phyloP scores from a whole-genome alignment of 2,329 filamentous ascomycete species.

The Gliomastix tumulicola region DNA sequence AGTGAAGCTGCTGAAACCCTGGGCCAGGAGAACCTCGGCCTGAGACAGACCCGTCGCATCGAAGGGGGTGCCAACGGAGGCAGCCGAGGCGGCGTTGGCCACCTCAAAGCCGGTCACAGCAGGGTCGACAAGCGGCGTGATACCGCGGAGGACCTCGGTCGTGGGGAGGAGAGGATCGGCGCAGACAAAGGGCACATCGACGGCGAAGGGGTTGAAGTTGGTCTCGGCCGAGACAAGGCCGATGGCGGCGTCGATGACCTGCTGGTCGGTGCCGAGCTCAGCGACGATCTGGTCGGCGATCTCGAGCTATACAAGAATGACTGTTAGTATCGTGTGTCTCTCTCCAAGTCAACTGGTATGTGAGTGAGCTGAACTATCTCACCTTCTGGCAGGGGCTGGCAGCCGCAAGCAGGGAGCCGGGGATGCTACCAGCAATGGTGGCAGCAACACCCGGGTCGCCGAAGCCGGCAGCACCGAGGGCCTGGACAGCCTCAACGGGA shows the following conservation, averaged over 20 bases:
- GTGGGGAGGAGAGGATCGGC: slow-evolving; percentile 54
- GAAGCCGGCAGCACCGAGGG: slow-evolving; percentile 36
- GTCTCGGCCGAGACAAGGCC: slow-evolving; percentile 61
- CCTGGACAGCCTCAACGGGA: slow-evolving; percentile 46
- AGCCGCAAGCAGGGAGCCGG: slow-evolving; percentile 55
- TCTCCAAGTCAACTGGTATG: no score
- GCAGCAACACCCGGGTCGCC: slow-evolving; percentile 53
- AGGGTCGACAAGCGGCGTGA: slow-evolving; percentile 62
- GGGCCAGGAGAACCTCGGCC: slow-evolving; percentile 53
- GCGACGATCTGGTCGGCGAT: slow-evolving; percentile 59
- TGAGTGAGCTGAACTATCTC: slow-evolving; percentile 5
- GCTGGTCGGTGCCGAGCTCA: slow-evolving; percentile 50
- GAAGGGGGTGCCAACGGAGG: slow-evolving; percentile 46
- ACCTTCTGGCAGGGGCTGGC: slow-evolving; percentile 61
- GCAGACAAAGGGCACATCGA: slow-evolving; percentile 55
- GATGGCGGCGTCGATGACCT: slow-evolving; percentile 54
- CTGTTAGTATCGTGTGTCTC: slow-evolving; percentile 12
- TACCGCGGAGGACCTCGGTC: slow-evolving; percentile 54
- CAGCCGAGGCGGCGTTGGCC: slow-evolving; percentile 53
- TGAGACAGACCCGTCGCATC: slow-evolving; percentile 55
- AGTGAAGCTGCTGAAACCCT: slow-evolving; percentile 59
- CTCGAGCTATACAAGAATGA: slow-evolving; percentile 42
- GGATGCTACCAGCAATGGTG: slow-evolving; percentile 56
- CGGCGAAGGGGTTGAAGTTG: slow-evolving; percentile 65
- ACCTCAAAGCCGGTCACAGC: slow-evolving; percentile 47